These are phyloP conservation scores for Mrakia frigida DNA, from an alignment of 768 basidiomycete genomes.

Conservation along the genomic window DNA sequence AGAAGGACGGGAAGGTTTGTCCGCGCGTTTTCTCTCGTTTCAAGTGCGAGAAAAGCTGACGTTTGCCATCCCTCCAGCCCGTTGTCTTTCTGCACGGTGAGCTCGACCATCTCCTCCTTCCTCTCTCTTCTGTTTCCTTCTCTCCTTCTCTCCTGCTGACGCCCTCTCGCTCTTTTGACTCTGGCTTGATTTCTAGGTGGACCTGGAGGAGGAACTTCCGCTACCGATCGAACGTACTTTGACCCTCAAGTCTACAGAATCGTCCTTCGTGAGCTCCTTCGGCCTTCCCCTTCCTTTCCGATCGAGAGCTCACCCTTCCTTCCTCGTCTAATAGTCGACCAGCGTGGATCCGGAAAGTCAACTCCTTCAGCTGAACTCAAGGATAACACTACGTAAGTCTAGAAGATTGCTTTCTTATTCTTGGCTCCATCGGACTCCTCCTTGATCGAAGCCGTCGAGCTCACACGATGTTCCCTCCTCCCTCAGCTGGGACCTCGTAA, in stretches of 20 bases:
- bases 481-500: slow-evolving; percentile 49
- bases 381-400: slow-evolving; percentile 68
- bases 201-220: slow-evolving; percentile 69
- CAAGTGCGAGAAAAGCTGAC: slow-evolving; percentile 15
- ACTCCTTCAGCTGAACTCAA: slow-evolving; percentile 67
- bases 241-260: slow-evolving; percentile 75
- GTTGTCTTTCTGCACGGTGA: slow-evolving; percentile 76
- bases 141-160: not conserved
- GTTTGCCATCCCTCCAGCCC: slow-evolving; percentile 38
- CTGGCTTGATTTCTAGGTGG: slow-evolving; percentile 52
- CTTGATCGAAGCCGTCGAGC: not conserved
- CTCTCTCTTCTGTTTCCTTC: not conserved
- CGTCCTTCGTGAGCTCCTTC: slow-evolving; percentile 43
- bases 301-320: not conserved
- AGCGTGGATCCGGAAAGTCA: slow-evolving; percentile 81
- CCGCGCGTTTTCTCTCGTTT: slow-evolving; percentile 28
- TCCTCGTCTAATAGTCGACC: slow-evolving; percentile 54
- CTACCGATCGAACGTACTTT: slow-evolving; percentile 66
- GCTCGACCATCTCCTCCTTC: slow-evolving; percentile 26
- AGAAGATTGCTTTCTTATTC: slow-evolving; percentile 38
- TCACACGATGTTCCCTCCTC: not conserved
- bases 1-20: slow-evolving; percentile 70
- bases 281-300: not conserved
- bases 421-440: slow-evolving; percentile 55
- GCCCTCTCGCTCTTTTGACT: not conserved